Conservation (phyloP, 2,329 filamentous ascomycete species). For the Phialophora verrucosa region DNA sequence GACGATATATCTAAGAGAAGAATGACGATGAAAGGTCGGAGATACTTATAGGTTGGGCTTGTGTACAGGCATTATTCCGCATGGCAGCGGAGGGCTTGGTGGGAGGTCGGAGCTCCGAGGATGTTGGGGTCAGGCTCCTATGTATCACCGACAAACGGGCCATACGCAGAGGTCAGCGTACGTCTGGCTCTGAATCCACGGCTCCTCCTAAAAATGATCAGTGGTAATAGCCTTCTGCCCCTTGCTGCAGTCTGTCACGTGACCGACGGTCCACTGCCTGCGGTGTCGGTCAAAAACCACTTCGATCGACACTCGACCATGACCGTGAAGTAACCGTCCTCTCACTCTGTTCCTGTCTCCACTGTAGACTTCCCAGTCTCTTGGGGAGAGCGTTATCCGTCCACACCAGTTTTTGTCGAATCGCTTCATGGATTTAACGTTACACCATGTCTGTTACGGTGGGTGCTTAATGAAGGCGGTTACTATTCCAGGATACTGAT, state of each 20-base stretch:
- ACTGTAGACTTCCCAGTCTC: background rate
- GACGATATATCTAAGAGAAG: constrained; percentile 31
- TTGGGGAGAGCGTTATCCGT: background rate
- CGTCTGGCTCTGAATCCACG: background rate
- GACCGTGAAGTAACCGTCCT: background rate
- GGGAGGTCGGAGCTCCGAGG: background rate
- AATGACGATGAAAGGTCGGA: constrained; percentile 26
- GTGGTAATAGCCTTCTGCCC: background rate
- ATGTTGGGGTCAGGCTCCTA: background rate
- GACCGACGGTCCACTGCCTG: background rate
- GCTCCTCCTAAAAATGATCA: background rate
- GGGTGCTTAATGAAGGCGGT: background rate
- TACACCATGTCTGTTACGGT: constrained; percentile 38
- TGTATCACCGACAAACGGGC: background rate
- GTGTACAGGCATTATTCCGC: constrained; percentile 24
- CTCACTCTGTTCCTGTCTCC: background rate
- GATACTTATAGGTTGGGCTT: constrained; percentile 27
- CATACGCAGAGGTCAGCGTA: background rate
- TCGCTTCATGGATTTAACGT: constrained; percentile 23
- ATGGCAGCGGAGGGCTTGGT: background rate
- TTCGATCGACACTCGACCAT: background rate
- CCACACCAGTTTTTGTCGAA: background rate
- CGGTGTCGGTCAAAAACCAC: background rate
- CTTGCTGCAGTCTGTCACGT: background rate
- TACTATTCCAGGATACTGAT: background rate